A percentile compares a stretch with the other conserved stretches of the same genome.
These are phyloP conservation scores for rapeseed (Brassica napus) DNA, from an alignment of 345 rosid genomes.

Conservation along the genomic window Da-Ae NC_063448.1:15834501-15835000, in stretches of 20 bases:
- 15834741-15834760: neutral
- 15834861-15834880: neutral
- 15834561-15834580: slow-evolving; percentile 33
- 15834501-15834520: slow-evolving; percentile 80
- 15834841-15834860: neutral
- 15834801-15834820: too few species aligned
- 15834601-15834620: slow-evolving; percentile 48
- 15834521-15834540: slow-evolving; percentile 71
- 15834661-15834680: slow-evolving; percentile 8
- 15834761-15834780: neutral
- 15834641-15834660: slow-evolving; percentile 32
- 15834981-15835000: slow-evolving; percentile 24
- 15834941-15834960: neutral
- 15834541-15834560: slow-evolving; percentile 51
- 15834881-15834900: neutral
- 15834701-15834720: slow-evolving; percentile 9
- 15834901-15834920: too few species aligned
- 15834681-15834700: slow-evolving; percentile 24
- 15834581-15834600: slow-evolving; percentile 40
- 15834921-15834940: neutral
- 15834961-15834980: slow-evolving; percentile 11
- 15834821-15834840: too few species aligned
- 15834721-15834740: neutral
- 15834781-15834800: neutral
- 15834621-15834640: slow-evolving; percentile 51